A percentile compares a stretch with the other conserved stretches of the same genome.
These are phyloP conservation scores for Ammopiptanthus mongolicus DNA, from an alignment of 306 rosid species.

Conservation along the genomic window DNA sequence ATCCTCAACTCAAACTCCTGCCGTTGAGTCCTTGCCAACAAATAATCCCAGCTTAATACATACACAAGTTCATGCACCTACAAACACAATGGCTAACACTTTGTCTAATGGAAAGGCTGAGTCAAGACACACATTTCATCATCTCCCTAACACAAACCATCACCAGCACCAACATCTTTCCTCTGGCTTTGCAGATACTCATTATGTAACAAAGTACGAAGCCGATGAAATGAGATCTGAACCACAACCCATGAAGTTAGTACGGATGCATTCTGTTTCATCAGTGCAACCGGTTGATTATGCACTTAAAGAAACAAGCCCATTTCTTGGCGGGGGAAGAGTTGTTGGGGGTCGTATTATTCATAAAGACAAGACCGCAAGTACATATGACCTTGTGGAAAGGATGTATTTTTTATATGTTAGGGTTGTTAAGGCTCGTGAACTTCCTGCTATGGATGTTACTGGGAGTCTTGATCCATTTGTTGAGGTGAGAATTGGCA, in stretches of 20 bases:
- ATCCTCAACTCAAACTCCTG: slow-evolving; percentile 43
- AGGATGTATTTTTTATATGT: slow-evolving; percentile 85
- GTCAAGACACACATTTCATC: slow-evolving; percentile 60
- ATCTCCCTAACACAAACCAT: slow-evolving; percentile 54
- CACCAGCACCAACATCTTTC: slow-evolving; percentile 36
- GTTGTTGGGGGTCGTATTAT: slow-evolving; percentile 80
- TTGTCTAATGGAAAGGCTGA: slow-evolving; percentile 23
- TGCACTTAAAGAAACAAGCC: slow-evolving; percentile 89
- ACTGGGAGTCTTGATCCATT: slow-evolving; percentile 85
- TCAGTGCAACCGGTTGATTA: slow-evolving; percentile 71
- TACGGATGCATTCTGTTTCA: slow-evolving; percentile 51
- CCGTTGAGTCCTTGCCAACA: slow-evolving; percentile 31
- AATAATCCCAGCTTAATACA: slow-evolving; percentile 15
- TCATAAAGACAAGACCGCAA: slow-evolving; percentile 67
- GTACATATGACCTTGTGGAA: slow-evolving; percentile 88
- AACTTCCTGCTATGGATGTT: slow-evolving; percentile 80
- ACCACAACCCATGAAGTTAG: slow-evolving; percentile 48
- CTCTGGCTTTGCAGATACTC: slow-evolving; percentile 34
- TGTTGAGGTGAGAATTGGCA: slow-evolving; percentile 82
- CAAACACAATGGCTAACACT: slow-evolving; percentile 17
- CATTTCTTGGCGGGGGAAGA: slow-evolving; percentile 86
- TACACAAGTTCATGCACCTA: slow-evolving; percentile 23
- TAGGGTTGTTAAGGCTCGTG: slow-evolving; percentile 78
- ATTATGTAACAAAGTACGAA: slow-evolving; percentile 46
- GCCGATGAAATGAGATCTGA: slow-evolving; percentile 55